Conservation (phyloP, 2,329 filamentous ascomycete genomes). For the Cytospora leucostoma region DNA sequence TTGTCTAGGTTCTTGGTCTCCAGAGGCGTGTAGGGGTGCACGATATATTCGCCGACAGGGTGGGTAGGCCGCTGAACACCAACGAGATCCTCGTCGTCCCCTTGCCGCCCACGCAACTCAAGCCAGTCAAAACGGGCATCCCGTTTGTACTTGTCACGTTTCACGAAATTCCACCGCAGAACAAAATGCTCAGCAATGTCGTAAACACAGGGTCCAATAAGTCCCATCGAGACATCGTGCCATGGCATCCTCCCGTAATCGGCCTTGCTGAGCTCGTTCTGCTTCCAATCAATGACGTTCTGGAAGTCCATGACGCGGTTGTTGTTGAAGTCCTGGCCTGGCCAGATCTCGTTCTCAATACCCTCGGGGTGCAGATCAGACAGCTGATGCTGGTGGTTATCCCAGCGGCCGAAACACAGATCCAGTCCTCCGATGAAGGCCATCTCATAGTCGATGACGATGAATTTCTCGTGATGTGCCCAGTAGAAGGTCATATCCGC, state of each 20-base stretch:
- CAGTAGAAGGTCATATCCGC: slow-evolving; percentile 98
- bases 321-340: slow-evolving; percentile 97
- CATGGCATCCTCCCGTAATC: slow-evolving; percentile 96
- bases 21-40: slow-evolving; percentile 74
- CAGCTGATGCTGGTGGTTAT: slow-evolving; percentile 79
- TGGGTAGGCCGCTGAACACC: slow-evolving; percentile 87
- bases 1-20: slow-evolving; percentile 63
- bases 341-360: slow-evolving; percentile 81
- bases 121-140: slow-evolving; percentile 84
- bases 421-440: slow-evolving; percentile 95
- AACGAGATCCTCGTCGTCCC: slow-evolving; percentile 79
- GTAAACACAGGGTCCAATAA: slow-evolving; percentile 87
- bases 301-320: slow-evolving; percentile 96
- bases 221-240: slow-evolving; percentile 92
- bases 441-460: slow-evolving; percentile 87
- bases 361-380: slow-evolving; percentile 86
- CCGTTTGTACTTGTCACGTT: slow-evolving; percentile 96
- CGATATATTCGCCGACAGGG: slow-evolving; percentile 82
- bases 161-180: slow-evolving; percentile 93
- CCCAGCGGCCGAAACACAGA: slow-evolving; percentile 94
- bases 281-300: slow-evolving; percentile 86
- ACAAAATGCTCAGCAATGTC: slow-evolving; percentile 97
- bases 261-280: slow-evolving; percentile 87
- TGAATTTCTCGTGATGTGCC: slow-evolving; percentile 97
- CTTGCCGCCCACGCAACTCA: slow-evolving; percentile 72